These are phyloP conservation scores for Solanum chiquidenum DNA, from an alignment of 257 asterid species.

Conservation along the genomic window DNA sequence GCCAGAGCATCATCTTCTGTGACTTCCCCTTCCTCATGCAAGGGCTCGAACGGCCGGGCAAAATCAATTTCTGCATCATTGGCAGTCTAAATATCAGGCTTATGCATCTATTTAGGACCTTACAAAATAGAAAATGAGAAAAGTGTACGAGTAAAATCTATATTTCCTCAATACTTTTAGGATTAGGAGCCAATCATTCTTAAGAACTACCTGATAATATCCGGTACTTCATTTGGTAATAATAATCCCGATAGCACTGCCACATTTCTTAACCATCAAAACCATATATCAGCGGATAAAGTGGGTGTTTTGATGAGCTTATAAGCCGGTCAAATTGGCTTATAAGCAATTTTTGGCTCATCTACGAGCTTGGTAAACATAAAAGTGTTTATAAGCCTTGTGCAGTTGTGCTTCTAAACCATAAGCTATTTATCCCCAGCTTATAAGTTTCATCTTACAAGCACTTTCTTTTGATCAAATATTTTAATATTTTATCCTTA, in stretches of 20 bases:
- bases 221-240: not conserved
- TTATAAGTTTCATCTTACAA: not conserved
- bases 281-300: not conserved
- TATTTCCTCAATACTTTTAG: not conserved
- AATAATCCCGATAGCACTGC: not conserved
- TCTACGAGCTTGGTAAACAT: not conserved
- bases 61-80: not conserved
- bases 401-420: not conserved
- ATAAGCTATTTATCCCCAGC: not conserved
- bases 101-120: not conserved
- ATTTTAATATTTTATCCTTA: not conserved
- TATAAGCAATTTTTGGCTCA: not conserved
- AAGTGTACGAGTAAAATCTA: not conserved
- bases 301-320: not conserved
- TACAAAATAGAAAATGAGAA: not conserved
- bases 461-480: not conserved
- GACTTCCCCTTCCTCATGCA: conserved; percentile 2
- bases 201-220: not conserved
- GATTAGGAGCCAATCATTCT: not conserved
- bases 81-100: not conserved
- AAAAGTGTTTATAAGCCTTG: not conserved
- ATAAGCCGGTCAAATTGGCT: not conserved
- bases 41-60: not conserved
- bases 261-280: not conserved
- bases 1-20: not conserved